Conservation (phyloP, 2,329 filamentous ascomycete genomes). For the Epicoccum nigrum region DNA sequence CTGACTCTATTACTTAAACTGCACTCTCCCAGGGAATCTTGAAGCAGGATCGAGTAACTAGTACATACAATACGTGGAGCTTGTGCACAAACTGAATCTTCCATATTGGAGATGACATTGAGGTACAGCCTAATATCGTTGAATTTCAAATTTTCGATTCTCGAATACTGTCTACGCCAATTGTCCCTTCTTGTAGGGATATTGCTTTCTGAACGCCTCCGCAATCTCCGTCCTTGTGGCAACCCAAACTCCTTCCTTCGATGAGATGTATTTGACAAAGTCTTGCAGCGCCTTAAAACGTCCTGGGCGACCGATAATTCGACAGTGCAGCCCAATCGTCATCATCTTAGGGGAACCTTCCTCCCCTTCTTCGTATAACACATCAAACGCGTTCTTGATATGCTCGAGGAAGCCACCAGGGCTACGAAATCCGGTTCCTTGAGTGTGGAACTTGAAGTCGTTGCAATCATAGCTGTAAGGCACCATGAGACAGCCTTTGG, state of each 20-base stretch:
- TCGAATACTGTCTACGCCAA: too few relatives aligned
- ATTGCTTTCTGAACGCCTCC: slow-evolving; percentile 55
- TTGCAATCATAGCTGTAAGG: slow-evolving; percentile 62
- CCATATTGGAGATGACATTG: too few relatives aligned
- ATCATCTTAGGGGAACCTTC: slow-evolving; percentile 55
- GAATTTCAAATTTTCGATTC: too few relatives aligned
- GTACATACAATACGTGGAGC: too few relatives aligned
- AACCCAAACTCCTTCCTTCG: slow-evolving; percentile 63
- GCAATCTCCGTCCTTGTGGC: slow-evolving; percentile 61
- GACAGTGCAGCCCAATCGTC: slow-evolving; percentile 62
- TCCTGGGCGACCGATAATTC: slow-evolving; percentile 60
- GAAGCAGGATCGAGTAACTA: too few relatives aligned
- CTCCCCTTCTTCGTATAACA: slow-evolving; percentile 59
- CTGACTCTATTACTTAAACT: too few relatives aligned
- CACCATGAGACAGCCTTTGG: slow-evolving; percentile 61
- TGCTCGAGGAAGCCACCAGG: slow-evolving; percentile 50
- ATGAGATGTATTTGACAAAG: slow-evolving; percentile 60
- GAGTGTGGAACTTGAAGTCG: slow-evolving; percentile 56
- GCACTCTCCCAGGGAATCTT: too few relatives aligned
- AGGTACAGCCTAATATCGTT: too few relatives aligned
- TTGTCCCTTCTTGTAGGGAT: slow-evolving; percentile 56
- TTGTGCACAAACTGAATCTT: too few relatives aligned
- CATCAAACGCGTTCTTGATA: slow-evolving; percentile 60
- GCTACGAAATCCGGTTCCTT: slow-evolving; percentile 54
- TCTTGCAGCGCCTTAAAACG: slow-evolving; percentile 58